These are phyloP conservation scores for Populus nigra DNA, from an alignment of 345 rosid species.

Conservation along the genomic window DNA sequence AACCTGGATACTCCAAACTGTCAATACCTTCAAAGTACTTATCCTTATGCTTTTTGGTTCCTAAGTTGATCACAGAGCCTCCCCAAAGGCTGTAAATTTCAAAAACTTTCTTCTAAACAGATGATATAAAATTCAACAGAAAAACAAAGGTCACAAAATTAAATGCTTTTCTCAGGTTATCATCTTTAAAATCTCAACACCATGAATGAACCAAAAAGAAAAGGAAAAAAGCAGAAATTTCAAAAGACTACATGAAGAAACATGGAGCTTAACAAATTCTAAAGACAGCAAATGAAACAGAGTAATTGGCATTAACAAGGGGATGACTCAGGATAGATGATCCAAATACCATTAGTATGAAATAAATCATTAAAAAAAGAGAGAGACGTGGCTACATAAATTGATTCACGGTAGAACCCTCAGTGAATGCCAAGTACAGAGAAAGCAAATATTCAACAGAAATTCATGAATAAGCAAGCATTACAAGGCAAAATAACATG, in stretches of 20 bases:
- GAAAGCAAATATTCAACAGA: background rate
- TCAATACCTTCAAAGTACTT: conserved; percentile 87
- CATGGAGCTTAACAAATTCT: background rate
- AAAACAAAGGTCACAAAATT: background rate
- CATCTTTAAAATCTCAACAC: background rate
- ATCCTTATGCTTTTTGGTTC: conserved; percentile 91
- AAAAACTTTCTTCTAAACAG: background rate
- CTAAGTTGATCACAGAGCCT: conserved; percentile 86
- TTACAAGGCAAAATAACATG: background rate
- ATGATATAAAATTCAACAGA: background rate
- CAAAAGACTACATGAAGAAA: background rate
- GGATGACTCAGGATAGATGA: background rate
- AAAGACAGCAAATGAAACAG: background rate
- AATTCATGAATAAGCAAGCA: background rate
- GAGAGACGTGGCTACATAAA: too few relatives aligned
- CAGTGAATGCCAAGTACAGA: background rate
- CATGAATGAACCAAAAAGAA: background rate
- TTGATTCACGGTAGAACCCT: too few relatives aligned
- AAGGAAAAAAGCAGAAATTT: background rate
- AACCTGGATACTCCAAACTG: conserved; percentile 80
- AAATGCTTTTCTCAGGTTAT: background rate
- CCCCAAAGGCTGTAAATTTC: conserved; percentile 87
- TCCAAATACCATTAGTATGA: background rate
- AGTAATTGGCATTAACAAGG: background rate
- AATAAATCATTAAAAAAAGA: background rate